Conservation (phyloP, 2,329 filamentous ascomycete genomes). For the Botrytis paeoniae region DNA sequence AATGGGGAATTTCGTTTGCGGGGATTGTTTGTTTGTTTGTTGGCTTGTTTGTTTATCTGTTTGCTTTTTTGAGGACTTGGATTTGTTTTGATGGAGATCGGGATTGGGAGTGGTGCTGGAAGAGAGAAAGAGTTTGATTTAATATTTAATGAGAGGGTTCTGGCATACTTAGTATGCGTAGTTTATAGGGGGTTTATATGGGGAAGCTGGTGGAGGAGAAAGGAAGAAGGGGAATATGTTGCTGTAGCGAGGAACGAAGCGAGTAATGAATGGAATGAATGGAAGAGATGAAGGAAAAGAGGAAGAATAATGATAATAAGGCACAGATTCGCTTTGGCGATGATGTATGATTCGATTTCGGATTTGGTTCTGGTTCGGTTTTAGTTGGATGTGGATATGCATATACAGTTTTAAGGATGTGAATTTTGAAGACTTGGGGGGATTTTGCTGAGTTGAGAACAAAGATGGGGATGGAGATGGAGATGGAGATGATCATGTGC, state of each 20-base stretch:
- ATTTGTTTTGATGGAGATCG: not conserved
- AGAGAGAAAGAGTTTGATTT: too few species aligned
- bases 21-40: not conserved
- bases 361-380: too few species aligned
- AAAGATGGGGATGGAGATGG: too few species aligned
- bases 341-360: too few species aligned
- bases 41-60: too few species aligned
- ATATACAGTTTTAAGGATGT: not conserved
- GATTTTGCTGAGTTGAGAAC: too few species aligned
- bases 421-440: not conserved
- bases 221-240: not conserved
- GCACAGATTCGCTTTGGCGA: accelerated
- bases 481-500: too few species aligned
- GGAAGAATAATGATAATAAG: not conserved
- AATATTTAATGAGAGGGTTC: too few species aligned
- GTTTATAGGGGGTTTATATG: not conserved
- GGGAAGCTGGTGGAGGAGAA: too few species aligned
- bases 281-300: not conserved
- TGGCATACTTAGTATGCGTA: not conserved
- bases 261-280: not conserved
- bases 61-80: too few species aligned
- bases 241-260: not conserved
- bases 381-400: too few species aligned
- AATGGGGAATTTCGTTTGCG: not conserved
- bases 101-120: too few species aligned